phyloP scores from a whole-genome alignment of 1,284 basidiomycete species.

The Ganoderma multipileum region DNA sequence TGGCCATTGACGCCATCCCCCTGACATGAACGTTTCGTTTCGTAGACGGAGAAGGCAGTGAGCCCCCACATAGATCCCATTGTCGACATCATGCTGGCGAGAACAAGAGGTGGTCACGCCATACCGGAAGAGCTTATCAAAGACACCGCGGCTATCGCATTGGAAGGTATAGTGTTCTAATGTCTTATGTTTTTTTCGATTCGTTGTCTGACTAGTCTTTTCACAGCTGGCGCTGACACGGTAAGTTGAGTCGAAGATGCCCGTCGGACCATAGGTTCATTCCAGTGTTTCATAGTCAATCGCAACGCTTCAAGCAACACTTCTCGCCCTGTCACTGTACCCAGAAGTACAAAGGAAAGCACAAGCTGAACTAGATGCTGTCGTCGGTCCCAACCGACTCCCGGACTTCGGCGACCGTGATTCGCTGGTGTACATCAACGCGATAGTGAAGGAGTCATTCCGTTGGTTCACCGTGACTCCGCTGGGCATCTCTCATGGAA shows the following conservation, averaged over 20 bases:
- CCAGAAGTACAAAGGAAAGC: constrained; percentile 41
- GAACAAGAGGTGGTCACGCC: neutral
- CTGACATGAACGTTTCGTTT: neutral
- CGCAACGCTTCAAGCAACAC: constrained; percentile 37
- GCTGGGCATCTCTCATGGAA: constrained; percentile 16
- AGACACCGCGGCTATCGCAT: neutral
- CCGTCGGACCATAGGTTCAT: neutral
- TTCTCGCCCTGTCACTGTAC: constrained; percentile 43
- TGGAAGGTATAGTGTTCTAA: neutral
- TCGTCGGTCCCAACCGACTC: constrained; percentile 34
- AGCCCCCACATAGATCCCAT: neutral
- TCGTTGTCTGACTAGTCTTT: neutral
- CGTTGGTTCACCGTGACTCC: constrained; percentile 32
- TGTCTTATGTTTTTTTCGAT: neutral
- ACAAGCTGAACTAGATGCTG: constrained; percentile 39
- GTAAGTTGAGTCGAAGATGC: neutral
- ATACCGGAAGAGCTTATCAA: neutral
- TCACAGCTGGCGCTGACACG: constrained; percentile 21
- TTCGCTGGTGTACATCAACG: constrained; percentile 31
- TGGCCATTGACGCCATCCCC: neutral
- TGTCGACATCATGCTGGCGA: neutral
- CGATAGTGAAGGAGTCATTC: constrained; percentile 31
- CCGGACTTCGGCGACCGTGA: constrained; percentile 28
- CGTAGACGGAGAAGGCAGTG: neutral
- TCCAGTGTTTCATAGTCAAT: constrained; percentile 9